Conservation (phyloP, 2,329 filamentous ascomycete genomes). For the Lojkania enalia region DNA sequence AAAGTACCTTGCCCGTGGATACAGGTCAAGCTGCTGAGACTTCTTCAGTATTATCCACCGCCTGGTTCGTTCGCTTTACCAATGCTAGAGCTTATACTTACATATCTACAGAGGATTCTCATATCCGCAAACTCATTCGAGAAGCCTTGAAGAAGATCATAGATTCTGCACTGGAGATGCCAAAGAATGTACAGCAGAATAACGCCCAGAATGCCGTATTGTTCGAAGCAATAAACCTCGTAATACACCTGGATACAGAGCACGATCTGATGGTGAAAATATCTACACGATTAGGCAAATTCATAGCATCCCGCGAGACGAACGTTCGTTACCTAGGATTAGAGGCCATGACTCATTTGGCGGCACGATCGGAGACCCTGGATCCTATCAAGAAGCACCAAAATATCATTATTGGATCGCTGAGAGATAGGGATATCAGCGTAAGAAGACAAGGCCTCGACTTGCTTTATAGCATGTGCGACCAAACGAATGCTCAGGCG, state of each 20-base stretch:
- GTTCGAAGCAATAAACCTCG: conserved; percentile 97
- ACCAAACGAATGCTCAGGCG: conserved; percentile 87
- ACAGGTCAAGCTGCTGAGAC: conserved; percentile 87
- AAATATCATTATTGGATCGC: conserved; percentile 88
- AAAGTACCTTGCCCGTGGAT: conserved; percentile 99
- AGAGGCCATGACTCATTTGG: conserved; percentile 97
- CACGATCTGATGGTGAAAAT: conserved; percentile 95
- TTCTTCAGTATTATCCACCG: conserved; percentile 95
- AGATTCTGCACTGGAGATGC: conserved; percentile 87
- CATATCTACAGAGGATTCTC: conserved; percentile 72
- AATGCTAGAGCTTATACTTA: background rate
- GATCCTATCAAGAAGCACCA: conserved; percentile 99
- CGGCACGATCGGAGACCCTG: conserved; percentile 87
- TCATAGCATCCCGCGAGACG: conserved; percentile 95
- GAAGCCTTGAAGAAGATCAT: conserved; percentile 90
- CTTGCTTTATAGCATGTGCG: conserved; percentile 99
- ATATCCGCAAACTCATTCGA: conserved; percentile 87
- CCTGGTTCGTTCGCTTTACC: conserved; percentile 69
- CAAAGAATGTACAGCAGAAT: conserved; percentile 98
- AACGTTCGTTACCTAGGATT: conserved; percentile 95
- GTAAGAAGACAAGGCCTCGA: conserved; percentile 95
- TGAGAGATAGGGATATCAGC: conserved; percentile 95
- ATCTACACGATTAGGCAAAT: conserved; percentile 85
- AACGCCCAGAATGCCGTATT: conserved; percentile 98
- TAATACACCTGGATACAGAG: conserved; percentile 96